Percentiles rank a stretch among this genome's conserved stretches.
phyloP scores from a whole-genome alignment of 2,329 filamentous ascomycete genomes.

The Raffaelea arxii region DNA sequence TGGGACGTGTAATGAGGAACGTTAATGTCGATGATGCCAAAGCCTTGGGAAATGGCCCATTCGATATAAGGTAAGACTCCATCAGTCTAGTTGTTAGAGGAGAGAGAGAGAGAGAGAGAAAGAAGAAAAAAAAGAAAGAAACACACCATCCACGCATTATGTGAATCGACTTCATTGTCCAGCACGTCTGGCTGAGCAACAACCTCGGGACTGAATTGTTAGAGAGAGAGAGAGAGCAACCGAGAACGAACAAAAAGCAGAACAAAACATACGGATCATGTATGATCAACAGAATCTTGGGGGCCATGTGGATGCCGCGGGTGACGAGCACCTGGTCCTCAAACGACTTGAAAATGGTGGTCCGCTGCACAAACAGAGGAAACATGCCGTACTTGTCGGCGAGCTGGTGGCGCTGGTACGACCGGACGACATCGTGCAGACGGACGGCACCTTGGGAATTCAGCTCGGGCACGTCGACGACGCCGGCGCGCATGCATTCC shows the following conservation, averaged over 20 bases:
- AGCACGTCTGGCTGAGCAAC: slow-evolving; percentile 56
- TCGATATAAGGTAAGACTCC: slow-evolving; percentile 69
- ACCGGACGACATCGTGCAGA: slow-evolving; percentile 71
- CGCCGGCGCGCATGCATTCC: slow-evolving; percentile 72
- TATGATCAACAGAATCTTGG: slow-evolving; percentile 71
- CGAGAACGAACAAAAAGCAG: not conserved
- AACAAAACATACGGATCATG: slow-evolving; percentile 66
- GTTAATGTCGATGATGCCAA: slow-evolving; percentile 85
- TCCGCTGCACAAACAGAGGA: slow-evolving; percentile 68
- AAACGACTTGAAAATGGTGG: slow-evolving; percentile 64
- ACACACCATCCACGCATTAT: slow-evolving; percentile 85
- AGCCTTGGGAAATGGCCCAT: slow-evolving; percentile 69
- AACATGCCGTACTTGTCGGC: slow-evolving; percentile 68
- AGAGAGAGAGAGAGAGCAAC: not conserved
- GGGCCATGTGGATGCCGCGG: slow-evolving; percentile 53
- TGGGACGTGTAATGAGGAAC: slow-evolving; percentile 68
- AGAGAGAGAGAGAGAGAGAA: not conserved
- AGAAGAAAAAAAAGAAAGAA: not conserved
- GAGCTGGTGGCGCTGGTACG: slow-evolving; percentile 63
- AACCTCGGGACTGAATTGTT: slow-evolving; percentile 51
- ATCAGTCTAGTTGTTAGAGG: slow-evolving; percentile 63
- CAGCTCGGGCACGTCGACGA: slow-evolving; percentile 45
- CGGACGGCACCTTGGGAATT: slow-evolving; percentile 46
- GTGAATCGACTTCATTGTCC: slow-evolving; percentile 66
- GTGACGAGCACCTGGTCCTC: slow-evolving; percentile 82